A percentile compares a stretch with the other conserved stretches of the same genome.
Evolutionary conservation across 306 rosid species (phyloP).

Genomic region (Gleditsia sinensis): DNA sequence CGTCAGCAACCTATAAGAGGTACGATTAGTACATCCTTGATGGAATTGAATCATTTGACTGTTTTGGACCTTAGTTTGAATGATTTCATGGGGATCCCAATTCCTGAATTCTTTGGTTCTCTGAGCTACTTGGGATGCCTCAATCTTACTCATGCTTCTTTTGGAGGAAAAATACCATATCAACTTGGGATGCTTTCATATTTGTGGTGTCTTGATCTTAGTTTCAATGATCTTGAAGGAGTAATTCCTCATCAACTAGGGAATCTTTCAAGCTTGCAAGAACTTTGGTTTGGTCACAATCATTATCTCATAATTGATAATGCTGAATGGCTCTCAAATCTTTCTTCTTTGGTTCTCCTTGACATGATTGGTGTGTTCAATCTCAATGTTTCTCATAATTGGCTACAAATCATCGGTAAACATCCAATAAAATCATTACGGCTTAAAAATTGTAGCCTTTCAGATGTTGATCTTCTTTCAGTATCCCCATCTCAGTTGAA

Average conservation of each 20-base stretch:
- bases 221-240: too few relatives aligned
- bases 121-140: conserved; percentile 4
- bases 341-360: background rate
- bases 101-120: conserved; percentile 33
- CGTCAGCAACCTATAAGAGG: background rate
- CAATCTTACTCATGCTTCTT: background rate
- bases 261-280: conserved; percentile 17
- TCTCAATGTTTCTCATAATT: background rate
- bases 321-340: background rate
- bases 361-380: background rate
- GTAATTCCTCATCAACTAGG: background rate
- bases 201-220: too few relatives aligned
- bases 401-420: background rate
- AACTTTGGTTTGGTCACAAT: background rate
- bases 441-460: background rate
- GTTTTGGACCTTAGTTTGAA: conserved; percentile 9
- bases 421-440: background rate
- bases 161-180: conserved; percentile 7
- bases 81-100: background rate
- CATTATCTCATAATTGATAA: background rate
- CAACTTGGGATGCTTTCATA: background rate
- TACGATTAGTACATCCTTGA: conserved; percentile 21
- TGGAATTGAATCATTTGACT: conserved; percentile 8
- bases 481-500: background rate
- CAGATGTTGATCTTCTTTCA: background rate